phyloP scores from a whole-genome alignment of 2,329 filamentous ascomycete species.

The Dactylonectria estremocensis region DNA sequence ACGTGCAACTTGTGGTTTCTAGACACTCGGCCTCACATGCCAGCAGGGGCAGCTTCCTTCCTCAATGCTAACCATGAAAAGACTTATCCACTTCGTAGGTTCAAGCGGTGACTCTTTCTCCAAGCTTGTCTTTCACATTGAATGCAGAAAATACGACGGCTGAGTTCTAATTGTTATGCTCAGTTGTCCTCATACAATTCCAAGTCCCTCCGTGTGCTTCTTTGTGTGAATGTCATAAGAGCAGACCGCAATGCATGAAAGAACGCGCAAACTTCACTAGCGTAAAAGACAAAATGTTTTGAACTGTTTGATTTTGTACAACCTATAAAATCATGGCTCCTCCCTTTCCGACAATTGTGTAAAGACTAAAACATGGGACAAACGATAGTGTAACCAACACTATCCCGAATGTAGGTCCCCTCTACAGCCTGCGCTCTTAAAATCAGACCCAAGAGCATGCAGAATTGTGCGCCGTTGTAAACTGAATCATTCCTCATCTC shows the following conservation, averaged over 20 bases:
- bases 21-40: background rate
- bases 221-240: too few species aligned
- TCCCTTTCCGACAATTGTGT: constrained; percentile 45
- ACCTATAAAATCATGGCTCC: constrained; percentile 48
- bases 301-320: constrained; percentile 48
- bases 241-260: too few species aligned
- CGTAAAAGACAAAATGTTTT: constrained; percentile 22
- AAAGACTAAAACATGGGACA: constrained; percentile 42
- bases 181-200: too few species aligned
- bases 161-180: too few species aligned
- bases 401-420: constrained; percentile 37
- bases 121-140: too few species aligned
- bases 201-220: too few species aligned
- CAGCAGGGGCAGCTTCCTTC: too few species aligned
- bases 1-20: background rate
- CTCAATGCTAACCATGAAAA: too few species aligned
- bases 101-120: too few species aligned
- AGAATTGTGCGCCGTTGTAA: constrained; percentile 48
- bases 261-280: background rate
- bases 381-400: constrained; percentile 39
- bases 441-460: constrained; percentile 43
- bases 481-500: constrained; percentile 44
- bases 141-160: too few species aligned
- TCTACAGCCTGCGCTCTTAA: constrained; percentile 46
- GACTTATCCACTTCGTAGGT: too few species aligned